Percentiles rank a stretch among this genome's conserved stretches.
These are phyloP conservation scores for Phaffia tasmanica DNA, from an alignment of 768 basidiomycete species.

Conservation along the genomic window DNA sequence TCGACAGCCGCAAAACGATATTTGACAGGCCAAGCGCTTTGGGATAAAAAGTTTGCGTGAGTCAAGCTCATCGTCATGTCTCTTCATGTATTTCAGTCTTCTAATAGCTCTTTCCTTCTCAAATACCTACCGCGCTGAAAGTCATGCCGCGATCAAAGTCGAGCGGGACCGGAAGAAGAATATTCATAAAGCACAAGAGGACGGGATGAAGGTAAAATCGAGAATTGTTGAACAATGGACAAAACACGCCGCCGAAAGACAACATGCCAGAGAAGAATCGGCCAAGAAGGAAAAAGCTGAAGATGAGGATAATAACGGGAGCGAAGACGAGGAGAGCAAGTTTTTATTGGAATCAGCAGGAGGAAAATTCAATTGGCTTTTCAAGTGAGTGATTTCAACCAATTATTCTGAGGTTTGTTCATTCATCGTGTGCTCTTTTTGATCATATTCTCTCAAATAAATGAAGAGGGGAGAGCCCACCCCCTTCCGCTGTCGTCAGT, in stretches of 20 bases:
- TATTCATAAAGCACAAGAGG: constrained; percentile 53
- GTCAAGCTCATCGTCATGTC: constrained; percentile 15
- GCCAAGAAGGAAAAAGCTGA: constrained; percentile 30
- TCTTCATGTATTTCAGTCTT: background rate
- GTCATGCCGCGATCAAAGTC: constrained; percentile 45
- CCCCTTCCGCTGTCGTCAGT: constrained; percentile 84
- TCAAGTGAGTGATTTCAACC: constrained; percentile 70
- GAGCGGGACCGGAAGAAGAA: constrained; percentile 59
- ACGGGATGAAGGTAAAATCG: constrained; percentile 45
- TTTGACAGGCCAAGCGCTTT: constrained; percentile 41
- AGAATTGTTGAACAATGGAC: constrained; percentile 43
- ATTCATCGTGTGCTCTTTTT: background rate
- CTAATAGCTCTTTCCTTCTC: background rate
- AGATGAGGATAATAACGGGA: constrained; percentile 26
- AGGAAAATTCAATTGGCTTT: constrained; percentile 54
- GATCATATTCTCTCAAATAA: background rate
- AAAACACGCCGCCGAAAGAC: constrained; percentile 33
- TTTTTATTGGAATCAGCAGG: constrained; percentile 40
- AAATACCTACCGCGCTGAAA: constrained; percentile 15
- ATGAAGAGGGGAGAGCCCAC: constrained; percentile 56
- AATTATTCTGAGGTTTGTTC: background rate
- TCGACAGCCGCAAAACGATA: constrained; percentile 53
- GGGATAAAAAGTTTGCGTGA: constrained; percentile 34
- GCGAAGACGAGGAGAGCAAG: constrained; percentile 27
- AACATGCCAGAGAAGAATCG: background rate